These are phyloP conservation scores for Astragalus glycyphyllos DNA, from an alignment of 306 rosid species.

Conservation along the genomic window DNA sequence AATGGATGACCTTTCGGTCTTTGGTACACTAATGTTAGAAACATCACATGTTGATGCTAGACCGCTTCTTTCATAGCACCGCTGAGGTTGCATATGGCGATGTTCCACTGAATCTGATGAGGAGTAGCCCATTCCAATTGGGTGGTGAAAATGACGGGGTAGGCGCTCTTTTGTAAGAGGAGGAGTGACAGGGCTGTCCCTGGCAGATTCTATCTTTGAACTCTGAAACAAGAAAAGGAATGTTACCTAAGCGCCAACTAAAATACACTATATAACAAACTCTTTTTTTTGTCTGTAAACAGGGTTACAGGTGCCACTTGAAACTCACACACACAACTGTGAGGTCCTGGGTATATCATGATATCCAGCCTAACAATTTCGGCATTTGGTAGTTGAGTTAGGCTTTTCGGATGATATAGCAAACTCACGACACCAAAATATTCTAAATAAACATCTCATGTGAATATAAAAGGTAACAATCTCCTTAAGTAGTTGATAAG, in stretches of 20 bases:
- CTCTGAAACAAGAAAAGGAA: constrained; percentile 57
- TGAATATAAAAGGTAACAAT: constrained; percentile 21
- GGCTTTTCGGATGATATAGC: neutral
- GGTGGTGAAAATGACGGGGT: constrained; percentile 62
- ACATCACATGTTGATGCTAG: constrained; percentile 74
- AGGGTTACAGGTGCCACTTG: too few relatives aligned
- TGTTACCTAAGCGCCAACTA: constrained; percentile 17
- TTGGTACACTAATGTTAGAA: constrained; percentile 63
- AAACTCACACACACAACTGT: too few relatives aligned
- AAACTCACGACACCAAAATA: constrained; percentile 20
- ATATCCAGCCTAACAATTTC: too few relatives aligned
- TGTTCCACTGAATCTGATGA: constrained; percentile 87
- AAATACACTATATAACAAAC: neutral
- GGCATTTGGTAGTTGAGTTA: too few relatives aligned
- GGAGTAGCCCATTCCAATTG: constrained; percentile 76
- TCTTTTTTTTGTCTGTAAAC: too few relatives aligned
- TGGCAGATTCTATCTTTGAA: constrained; percentile 75
- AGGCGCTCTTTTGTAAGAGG: constrained; percentile 72
- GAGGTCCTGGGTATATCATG: too few relatives aligned
- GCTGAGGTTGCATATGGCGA: constrained; percentile 60
- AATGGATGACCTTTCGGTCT: constrained; percentile 74
- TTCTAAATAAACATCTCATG: constrained; percentile 17
- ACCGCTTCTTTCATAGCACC: constrained; percentile 61
- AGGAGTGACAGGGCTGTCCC: constrained; percentile 89
- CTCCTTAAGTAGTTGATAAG: neutral